phyloP scores from a whole-genome alignment of 2,329 filamentous ascomycete genomes.

The Sclerotinia borealis region DNA sequence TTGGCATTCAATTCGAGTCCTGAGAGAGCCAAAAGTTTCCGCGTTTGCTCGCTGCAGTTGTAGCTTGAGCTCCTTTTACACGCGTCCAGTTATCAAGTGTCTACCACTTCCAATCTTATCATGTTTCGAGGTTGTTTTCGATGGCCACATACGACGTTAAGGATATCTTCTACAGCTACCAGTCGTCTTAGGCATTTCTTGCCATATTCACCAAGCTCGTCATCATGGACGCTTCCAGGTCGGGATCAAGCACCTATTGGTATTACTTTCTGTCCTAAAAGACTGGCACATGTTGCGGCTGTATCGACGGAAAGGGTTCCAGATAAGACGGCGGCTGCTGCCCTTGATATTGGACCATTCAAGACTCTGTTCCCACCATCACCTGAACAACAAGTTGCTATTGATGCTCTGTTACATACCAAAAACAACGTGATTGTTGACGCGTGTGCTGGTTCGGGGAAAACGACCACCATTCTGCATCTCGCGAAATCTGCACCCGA shows the following conservation, averaged over 20 bases:
- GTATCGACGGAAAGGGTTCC: not conserved
- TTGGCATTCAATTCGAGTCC: not conserved
- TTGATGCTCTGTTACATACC: constrained; percentile 4
- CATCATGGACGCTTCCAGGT: not conserved
- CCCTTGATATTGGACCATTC: not conserved
- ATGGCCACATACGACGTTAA: not conserved
- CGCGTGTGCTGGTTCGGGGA: constrained; percentile 9
- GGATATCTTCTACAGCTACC: not conserved
- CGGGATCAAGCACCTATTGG: not conserved
- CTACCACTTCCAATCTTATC: not conserved
- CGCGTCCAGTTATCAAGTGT: not conserved
- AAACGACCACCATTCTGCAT: constrained; percentile 6
- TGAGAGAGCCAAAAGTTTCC: not conserved
- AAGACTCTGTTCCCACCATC: constrained; percentile 4
- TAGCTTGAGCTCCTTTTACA: not conserved
- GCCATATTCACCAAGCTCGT: not conserved
- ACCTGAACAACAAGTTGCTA: constrained; percentile 4
- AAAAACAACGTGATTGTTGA: constrained; percentile 8
- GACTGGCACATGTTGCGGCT: not conserved
- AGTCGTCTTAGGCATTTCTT: not conserved
- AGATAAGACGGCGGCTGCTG: not conserved
- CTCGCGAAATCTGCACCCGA: constrained; percentile 1
- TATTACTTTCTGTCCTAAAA: not conserved
- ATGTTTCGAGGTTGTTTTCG: not conserved
- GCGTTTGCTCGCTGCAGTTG: not conserved